phyloP scores from a whole-genome alignment of 352 stramenopile genomes.

The Plasmopara viticola region DNA sequence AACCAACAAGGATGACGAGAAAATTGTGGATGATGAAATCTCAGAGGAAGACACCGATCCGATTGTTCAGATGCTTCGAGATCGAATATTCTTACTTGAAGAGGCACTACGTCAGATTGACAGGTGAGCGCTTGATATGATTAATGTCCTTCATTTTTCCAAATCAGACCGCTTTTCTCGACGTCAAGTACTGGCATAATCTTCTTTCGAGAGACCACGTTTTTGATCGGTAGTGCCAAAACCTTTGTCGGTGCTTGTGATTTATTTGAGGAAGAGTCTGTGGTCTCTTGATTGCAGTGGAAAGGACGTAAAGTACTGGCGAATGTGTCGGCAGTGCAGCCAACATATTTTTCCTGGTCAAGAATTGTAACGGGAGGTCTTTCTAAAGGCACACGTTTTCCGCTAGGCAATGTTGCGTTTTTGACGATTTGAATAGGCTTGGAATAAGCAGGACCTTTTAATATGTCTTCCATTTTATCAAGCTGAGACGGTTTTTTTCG shows the following conservation, averaged over 20 bases:
- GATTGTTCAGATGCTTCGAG: constrained; percentile 34
- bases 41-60: constrained; percentile 26
- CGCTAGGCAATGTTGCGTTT: constrained; percentile 68
- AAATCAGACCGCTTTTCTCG: constrained; percentile 22
- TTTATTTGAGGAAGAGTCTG: no score
- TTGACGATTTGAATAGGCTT: constrained; percentile 75
- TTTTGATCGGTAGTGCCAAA: no score
- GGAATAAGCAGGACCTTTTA: constrained; percentile 27
- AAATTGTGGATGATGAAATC: constrained; percentile 9
- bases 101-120: constrained; percentile 33
- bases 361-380: constrained; percentile 63
- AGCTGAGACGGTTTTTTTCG: no score
- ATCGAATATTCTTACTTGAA: constrained; percentile 42
- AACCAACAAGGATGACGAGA: constrained; percentile 9
- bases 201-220: no score
- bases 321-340: constrained; percentile 45
- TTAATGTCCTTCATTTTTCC: constrained; percentile 34
- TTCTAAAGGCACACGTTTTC: constrained; percentile 58
- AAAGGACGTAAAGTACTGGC: constrained; percentile 35
- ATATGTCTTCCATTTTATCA: no score
- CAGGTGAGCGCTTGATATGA: constrained; percentile 2
- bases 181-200: no score
- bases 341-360: constrained; percentile 55
- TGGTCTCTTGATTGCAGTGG: constrained; percentile 15
- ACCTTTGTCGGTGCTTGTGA: no score